Base-by-base conservation (phyloP, 306 rosid species). In the Medicago arabica region DNA sequence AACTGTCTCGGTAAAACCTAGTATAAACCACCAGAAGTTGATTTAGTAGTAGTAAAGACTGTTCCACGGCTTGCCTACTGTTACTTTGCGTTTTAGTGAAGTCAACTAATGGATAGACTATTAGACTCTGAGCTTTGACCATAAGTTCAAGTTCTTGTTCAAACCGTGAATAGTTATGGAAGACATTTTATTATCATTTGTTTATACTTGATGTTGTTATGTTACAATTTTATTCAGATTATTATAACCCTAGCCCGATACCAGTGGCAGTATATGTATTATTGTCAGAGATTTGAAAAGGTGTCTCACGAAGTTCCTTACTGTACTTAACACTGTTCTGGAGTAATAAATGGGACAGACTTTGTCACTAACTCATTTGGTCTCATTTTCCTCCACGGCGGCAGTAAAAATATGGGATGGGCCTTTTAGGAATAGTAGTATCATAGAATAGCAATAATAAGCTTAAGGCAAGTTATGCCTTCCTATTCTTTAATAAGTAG, bases 331-430 rank as follows among this genome's bases (percentile, higher is more conserved):
- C 57, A 4, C 58, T 46, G 21, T 59, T 74, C n/a, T 31, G 28
- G 43, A 17, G n/a, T 17, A 54, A 36, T 75, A 46, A 51, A 60
- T 46, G 49, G 16, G 51, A 47, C 50, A 28, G 5, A 62, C 8
- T 38, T 79, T 75, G 77, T 15, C 53, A 44, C 71, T 69, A 62
- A 23, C 65, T 60, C 51, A 61, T 51, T 60, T 66, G 53, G 47
- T 61, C 31, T 50, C 39, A 18, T n/a, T 54, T 50, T 47, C 44
- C 61, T 75, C 65, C 54, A 74, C 59, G 77, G 19, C 8, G 43
- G 63, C 16, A 15, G 16, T 43, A 60, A 51, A 51, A 59, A 16
- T 39, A 17, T 25, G 23, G 41, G 60, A 53, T 57, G 77, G 58
- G 74, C 50, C 13, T 21, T 15, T 49, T 21, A 23, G 67, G 25